Evolutionary conservation across 2,329 filamentous ascomycete species (phyloP), one percentile per base, ranked within the genome.

Genomic region (Pyricularia grisea): DNA sequence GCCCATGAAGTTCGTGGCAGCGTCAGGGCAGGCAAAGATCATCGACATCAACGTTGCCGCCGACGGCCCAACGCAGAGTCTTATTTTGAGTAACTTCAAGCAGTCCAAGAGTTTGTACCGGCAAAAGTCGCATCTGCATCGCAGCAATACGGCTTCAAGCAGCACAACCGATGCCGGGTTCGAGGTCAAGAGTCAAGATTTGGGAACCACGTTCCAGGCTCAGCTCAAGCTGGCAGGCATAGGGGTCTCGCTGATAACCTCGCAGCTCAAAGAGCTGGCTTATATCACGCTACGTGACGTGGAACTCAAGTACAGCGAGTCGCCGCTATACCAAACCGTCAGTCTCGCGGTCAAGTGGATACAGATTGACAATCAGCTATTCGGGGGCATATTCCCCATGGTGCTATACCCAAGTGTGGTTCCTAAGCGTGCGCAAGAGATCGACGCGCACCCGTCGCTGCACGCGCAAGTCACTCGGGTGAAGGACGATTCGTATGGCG

Each of bases 401-500:
- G 88, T 99, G 33, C 84, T 99, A 69, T 99, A 99, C 77, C 95
- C 95, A 6, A 97, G 94, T 79, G 95, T 99, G 11, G 95, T 99
- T 20, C 94, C 95, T 0, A 98, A 98, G 84, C 95, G 93, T 72
- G 93, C 93, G 50, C 94, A 95, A 76, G 95, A 99, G 78, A 95
- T 97, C 77, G 95, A 98, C 72, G 91, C 94, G 0, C 95, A 98
- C 79, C 95, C 95, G 0, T 98, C 96, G 68, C 87, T 99, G 76
- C 94, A 97, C 75, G 89, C 90, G 17, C 94, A 94, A 84, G 85
- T 97, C 68, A 97, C 94, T 12, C 87, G 93, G 33, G 94, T 99
- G 77, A 99, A 99, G 81, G 95, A 99, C 75, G 94, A 99, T 76
- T 97, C 94, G 0, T 99, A 98, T 76, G 95, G 95, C 74, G 95